These are phyloP conservation scores for Kokia cookei DNA, from an alignment of 441 rosid genomes.

Conservation along the genomic window DNA sequence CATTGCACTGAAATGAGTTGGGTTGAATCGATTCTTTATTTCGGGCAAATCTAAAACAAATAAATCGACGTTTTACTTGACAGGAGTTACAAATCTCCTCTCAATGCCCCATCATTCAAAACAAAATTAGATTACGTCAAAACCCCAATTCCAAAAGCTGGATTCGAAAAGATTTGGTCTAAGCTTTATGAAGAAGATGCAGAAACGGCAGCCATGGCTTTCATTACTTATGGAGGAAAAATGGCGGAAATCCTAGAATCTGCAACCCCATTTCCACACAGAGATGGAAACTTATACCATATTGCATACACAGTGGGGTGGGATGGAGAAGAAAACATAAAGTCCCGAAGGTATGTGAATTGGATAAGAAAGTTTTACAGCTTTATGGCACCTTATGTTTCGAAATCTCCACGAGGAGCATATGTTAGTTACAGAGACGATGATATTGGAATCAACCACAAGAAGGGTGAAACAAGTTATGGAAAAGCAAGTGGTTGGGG, in stretches of 20 bases:
- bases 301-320: constrained; percentile 30
- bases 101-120: constrained; percentile 6
- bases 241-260: constrained; percentile 27
- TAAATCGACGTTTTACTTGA: background rate
- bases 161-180: constrained; percentile 18
- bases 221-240: constrained; percentile 34
- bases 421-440: background rate
- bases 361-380: constrained; percentile 17
- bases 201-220: background rate
- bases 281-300: constrained; percentile 33
- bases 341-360: constrained; percentile 16
- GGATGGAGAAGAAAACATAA: constrained; percentile 11
- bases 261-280: constrained; percentile 43
- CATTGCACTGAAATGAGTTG: constrained; percentile 1
- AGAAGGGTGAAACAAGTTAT: background rate
- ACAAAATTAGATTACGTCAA: constrained; percentile 31
- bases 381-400: background rate
- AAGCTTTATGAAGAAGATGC: constrained; percentile 9
- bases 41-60: background rate
- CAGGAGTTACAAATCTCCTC: constrained; percentile 7
- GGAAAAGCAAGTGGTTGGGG: background rate
- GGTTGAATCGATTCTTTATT: background rate
- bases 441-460: background rate
- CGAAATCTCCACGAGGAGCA: background rate
- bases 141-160: background rate